These are phyloP conservation scores for Prunus kanzakura DNA, from an alignment of 306 rosid species.

Conservation along the genomic window DNA sequence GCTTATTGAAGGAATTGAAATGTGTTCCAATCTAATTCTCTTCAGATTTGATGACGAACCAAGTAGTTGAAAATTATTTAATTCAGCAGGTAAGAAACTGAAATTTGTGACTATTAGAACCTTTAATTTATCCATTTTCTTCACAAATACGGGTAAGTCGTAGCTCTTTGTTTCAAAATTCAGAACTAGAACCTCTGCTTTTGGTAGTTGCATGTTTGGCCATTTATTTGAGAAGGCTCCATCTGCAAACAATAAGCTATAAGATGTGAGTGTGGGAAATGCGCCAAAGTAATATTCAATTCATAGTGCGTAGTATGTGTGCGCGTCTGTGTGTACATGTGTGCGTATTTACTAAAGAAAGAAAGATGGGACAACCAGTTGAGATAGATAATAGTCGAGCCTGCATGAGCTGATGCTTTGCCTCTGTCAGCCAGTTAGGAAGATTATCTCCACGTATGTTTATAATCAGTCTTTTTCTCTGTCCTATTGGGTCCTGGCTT, in stretches of 20 bases:
- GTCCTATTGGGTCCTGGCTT: constrained; percentile 22
- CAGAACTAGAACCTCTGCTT: constrained; percentile 59
- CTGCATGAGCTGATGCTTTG: constrained; percentile 21
- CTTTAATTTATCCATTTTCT: constrained; percentile 51
- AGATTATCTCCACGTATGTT: constrained; percentile 35
- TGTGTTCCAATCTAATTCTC: constrained; percentile 52
- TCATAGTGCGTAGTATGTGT: not conserved
- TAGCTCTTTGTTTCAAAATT: constrained; percentile 40
- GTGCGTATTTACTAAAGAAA: not conserved
- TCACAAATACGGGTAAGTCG: constrained; percentile 46
- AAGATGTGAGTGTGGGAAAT: not conserved
- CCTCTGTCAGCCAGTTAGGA: constrained; percentile 53
- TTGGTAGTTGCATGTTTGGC: constrained; percentile 40
- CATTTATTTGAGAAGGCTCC: constrained; percentile 45
- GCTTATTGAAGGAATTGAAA: constrained; percentile 35
- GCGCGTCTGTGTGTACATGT: not conserved
- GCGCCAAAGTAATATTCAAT: not conserved
- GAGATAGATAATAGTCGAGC: constrained; percentile 52
- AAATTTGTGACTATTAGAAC: constrained; percentile 44
- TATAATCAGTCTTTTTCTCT: constrained; percentile 39
- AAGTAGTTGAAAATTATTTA: constrained; percentile 38
- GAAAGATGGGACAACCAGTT: constrained; percentile 28
- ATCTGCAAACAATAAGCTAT: constrained; percentile 46
- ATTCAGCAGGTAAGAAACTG: constrained; percentile 26
- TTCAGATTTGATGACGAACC: constrained; percentile 27